Evolutionary conservation across 768 basidiomycete species (phyloP).

Genomic region (Leccinum fibrillosum): DNA sequence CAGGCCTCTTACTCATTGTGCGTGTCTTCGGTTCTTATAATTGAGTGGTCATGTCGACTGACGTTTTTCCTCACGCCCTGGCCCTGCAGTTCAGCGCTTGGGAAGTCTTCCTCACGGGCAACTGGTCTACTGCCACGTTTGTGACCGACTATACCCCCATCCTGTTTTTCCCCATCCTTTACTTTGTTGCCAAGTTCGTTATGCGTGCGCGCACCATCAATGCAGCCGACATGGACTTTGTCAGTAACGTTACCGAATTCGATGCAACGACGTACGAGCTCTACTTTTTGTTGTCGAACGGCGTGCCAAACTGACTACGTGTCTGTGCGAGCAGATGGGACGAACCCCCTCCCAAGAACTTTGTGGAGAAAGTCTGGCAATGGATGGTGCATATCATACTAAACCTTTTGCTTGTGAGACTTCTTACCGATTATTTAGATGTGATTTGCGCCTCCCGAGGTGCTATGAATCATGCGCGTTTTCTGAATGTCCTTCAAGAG

Average conservation of each 20-base stretch:
- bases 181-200: constrained; percentile 26
- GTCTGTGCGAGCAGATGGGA: constrained; percentile 16
- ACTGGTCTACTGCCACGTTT: constrained; percentile 38
- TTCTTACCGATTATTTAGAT: constrained; percentile 8
- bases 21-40: constrained; percentile 3
- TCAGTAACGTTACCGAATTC: constrained; percentile 23
- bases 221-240: constrained; percentile 26
- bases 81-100: constrained; percentile 37
- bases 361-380: constrained; percentile 23
- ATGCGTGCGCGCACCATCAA: constrained; percentile 9
- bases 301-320: neutral
- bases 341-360: constrained; percentile 27
- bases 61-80: neutral
- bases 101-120: constrained; percentile 37
- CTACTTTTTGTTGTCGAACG: neutral
- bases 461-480: constrained; percentile 18
- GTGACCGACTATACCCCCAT: constrained; percentile 44
- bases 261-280: constrained; percentile 23
- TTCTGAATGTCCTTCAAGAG: constrained; percentile 35
- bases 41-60: neutral
- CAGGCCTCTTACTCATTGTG: constrained; percentile 35
- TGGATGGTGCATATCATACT: constrained; percentile 21
- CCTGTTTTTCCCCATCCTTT: constrained; percentile 46
- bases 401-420: too few relatives aligned
- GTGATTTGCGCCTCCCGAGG: neutral